Conservation (phyloP, 371 early-diverging fungal genomes). For the Mucor piriformis region DNA sequence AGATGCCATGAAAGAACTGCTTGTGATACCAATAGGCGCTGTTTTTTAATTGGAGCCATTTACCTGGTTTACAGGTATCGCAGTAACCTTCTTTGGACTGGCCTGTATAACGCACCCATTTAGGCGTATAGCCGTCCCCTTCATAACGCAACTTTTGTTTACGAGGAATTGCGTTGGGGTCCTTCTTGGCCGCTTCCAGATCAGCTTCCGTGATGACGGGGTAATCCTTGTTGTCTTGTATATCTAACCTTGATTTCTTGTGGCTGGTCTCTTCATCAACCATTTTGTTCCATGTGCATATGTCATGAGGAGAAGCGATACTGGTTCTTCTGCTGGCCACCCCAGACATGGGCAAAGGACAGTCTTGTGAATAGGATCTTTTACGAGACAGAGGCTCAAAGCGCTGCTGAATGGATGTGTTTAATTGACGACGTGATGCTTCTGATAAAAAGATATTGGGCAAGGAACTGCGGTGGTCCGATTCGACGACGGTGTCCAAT, state of each 20-base stretch:
- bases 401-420: neutral
- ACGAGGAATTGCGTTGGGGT: constrained; percentile 50
- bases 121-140: constrained; percentile 86
- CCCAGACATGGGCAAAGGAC: constrained; percentile 28
- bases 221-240: constrained; percentile 23
- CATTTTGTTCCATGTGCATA: constrained; percentile 23
- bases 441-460: constrained; percentile 25
- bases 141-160: constrained; percentile 69
- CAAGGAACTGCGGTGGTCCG: constrained; percentile 20
- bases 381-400: constrained; percentile 16
- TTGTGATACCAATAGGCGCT: constrained; percentile 95
- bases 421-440: neutral
- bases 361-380: constrained; percentile 22
- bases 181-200: constrained; percentile 36
- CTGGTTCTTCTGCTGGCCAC: constrained; percentile 19
- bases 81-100: constrained; percentile 87
- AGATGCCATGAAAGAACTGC: constrained; percentile 88
- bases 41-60: constrained; percentile 93
- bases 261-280: neutral
- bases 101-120: constrained; percentile 83
- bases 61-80: constrained; percentile 81
- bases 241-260: neutral
- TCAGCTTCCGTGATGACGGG: constrained; percentile 38
- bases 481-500: neutral
- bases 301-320: constrained; percentile 24